These are phyloP conservation scores for Suhomyces bolitotheri DNA, from an alignment of 1,139 yeast species.

Conservation along the genomic window DNA sequence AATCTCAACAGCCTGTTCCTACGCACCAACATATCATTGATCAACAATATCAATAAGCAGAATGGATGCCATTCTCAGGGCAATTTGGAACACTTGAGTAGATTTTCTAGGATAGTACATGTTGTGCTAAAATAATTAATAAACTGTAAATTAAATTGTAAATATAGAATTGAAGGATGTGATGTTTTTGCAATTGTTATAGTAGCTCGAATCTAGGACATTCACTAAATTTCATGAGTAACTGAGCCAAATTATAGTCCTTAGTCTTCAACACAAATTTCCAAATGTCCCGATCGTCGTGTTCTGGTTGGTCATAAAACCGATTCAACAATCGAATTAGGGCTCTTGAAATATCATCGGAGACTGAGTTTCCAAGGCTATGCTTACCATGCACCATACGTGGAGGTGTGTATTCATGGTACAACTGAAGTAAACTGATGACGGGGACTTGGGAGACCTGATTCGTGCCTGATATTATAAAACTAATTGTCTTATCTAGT, in stretches of 20 bases:
- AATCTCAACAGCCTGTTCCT: slow-evolving; percentile 17
- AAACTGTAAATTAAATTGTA: neutral
- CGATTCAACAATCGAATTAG: slow-evolving; percentile 14
- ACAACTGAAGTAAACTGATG: slow-evolving; percentile 10
- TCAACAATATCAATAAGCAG: slow-evolving; percentile 12
- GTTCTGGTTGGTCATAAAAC: slow-evolving; percentile 14
- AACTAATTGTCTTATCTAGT: slow-evolving; percentile 5
- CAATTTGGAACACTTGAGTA: no score
- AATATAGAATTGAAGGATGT: neutral
- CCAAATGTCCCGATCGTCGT: slow-evolving; percentile 21
- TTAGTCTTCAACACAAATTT: slow-evolving; percentile 20
- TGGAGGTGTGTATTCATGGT: slow-evolving; percentile 12
- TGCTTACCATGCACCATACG: slow-evolving; percentile 13
- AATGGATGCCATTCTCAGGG: neutral
- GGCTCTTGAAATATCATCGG: slow-evolving; percentile 15
- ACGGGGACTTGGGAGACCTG: slow-evolving; percentile 7
- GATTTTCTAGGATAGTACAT: no score
- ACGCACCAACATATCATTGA: slow-evolving; percentile 13
- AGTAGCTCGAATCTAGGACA: slow-evolving; percentile 15
- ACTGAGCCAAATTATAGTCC: slow-evolving; percentile 19
- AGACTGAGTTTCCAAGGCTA: slow-evolving; percentile 5
- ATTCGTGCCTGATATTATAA: slow-evolving; percentile 1
- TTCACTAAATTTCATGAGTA: slow-evolving; percentile 21
- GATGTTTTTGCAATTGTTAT: slow-evolving; percentile 2
- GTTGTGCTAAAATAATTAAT: no score